phyloP scores from a whole-genome alignment of 768 basidiomycete species.

The Mycena belliarum region DNA sequence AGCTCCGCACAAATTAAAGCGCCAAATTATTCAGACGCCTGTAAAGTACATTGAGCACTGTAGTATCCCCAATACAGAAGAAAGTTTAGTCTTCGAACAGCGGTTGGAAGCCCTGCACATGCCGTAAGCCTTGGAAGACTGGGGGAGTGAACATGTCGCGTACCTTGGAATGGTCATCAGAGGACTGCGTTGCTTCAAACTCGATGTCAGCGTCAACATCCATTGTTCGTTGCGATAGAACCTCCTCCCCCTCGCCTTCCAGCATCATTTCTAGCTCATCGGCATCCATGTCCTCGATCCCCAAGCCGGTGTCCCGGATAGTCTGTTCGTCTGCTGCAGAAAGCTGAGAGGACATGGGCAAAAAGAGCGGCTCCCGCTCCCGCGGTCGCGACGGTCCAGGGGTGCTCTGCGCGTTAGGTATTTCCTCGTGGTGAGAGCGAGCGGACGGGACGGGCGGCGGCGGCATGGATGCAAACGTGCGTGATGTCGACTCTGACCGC shows the following conservation, averaged over 20 bases:
- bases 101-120: constrained; percentile 44
- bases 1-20: constrained; percentile 11
- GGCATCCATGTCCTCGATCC: constrained; percentile 63
- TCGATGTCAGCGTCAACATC: constrained; percentile 34
- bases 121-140: background rate
- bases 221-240: constrained; percentile 31
- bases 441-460: constrained; percentile 36
- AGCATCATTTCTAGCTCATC: constrained; percentile 63
- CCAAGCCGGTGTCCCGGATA: constrained; percentile 63
- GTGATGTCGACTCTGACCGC: constrained; percentile 27
- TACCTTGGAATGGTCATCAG: constrained; percentile 35
- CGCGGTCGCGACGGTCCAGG: constrained; percentile 20
- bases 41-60: constrained; percentile 5
- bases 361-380: constrained; percentile 45
- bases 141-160: constrained; percentile 13
- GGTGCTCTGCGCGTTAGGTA: constrained; percentile 7
- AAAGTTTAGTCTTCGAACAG: constrained; percentile 49
- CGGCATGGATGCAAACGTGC: constrained; percentile 39
- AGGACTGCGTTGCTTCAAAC: constrained; percentile 43
- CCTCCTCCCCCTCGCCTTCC: constrained; percentile 61
- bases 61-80: background rate
- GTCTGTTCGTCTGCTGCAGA: constrained; percentile 55
- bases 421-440: constrained; percentile 5
- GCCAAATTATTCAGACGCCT: background rate
- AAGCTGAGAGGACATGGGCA: constrained; percentile 55